Base-by-base conservation (phyloP, 2,329 filamentous ascomycete genomes). In the Sclerotinia minor region DNA sequence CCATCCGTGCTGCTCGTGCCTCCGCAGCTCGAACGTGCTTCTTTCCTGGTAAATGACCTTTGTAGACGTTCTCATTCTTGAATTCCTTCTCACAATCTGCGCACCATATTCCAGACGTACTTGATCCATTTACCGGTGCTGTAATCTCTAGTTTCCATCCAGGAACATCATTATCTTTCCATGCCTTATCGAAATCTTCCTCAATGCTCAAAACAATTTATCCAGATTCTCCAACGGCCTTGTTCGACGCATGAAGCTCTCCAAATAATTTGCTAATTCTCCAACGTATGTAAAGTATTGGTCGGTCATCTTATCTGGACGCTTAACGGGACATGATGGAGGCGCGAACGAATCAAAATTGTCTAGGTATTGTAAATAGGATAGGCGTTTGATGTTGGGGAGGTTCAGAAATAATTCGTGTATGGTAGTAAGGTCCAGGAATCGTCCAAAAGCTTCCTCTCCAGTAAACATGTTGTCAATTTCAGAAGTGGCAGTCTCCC, bases 391-490 rank as follows among this genome's bases (percentile, higher is more conserved):
- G 26, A 94, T 88, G 11, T 91, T 89, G 2, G 92, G 91, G 11
- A 99, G 83, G 76, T 99, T 99, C 69, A 97, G 84, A 77, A 93
- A 99, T 19, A 90, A 84, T 76, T 98, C 94, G 79, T 98, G 94
- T 72, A 89, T 86, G 50, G 83, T 85, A 24, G 90, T 94, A 58
- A 99, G 81, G 78, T 99, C 95, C 75, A 99, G 91, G 79, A 92
- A 99, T 73, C 92, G 90, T 54, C 95, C 95, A 75, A 91, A 97
- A 0, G 90, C 90, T 79, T 99, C 95, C 79, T 99, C 96, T 70
- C 95, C 95, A 0, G 93, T 96, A 79, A 99, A 99, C 82, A 98
- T 90, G 68, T 87, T 88, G 76, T 98, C 94, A 59, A 97, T 89
- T 64, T 94, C 87, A 54, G 86, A 87, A 5, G 85, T 83, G 67